A percentile compares a stretch with the other conserved stretches of the same genome.
Conservation (phyloP, 441 rosid genomes). For the Gossypium aridum region DNA sequence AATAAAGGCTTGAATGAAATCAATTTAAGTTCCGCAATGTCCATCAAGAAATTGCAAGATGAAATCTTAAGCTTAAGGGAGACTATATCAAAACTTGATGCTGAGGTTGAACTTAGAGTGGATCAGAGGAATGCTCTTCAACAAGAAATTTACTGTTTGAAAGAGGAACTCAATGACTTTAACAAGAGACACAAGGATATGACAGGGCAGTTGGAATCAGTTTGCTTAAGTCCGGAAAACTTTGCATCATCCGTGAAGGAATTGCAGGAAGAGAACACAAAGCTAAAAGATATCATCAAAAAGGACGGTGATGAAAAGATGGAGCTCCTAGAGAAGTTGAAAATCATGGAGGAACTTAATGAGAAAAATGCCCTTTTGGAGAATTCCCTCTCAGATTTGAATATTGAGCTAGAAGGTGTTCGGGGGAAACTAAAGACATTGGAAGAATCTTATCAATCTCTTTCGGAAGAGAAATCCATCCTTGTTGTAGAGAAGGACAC, state of each 20-base stretch:
- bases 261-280: constrained; percentile 54
- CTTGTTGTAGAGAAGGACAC: constrained; percentile 60
- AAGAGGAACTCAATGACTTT: constrained; percentile 74
- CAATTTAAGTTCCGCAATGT: constrained; percentile 64
- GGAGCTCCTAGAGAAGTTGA: constrained; percentile 51
- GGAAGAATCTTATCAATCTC: constrained; percentile 58
- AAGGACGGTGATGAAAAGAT: constrained; percentile 49
- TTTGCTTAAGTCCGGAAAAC: constrained; percentile 48
- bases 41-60: constrained; percentile 55
- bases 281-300: constrained; percentile 44
- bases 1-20: constrained; percentile 57
- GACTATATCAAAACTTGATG: constrained; percentile 69
- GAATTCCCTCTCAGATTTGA: constrained; percentile 80
- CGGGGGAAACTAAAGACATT: constrained; percentile 51
- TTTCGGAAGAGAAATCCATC: constrained; percentile 50
- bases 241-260: constrained; percentile 59
- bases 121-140: constrained; percentile 90
- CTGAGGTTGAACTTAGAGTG: constrained; percentile 74
- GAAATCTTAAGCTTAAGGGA: constrained; percentile 63
- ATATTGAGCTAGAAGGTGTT: constrained; percentile 63
- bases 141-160: constrained; percentile 92
- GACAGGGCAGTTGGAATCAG: constrained; percentile 63
- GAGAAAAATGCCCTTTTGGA: constrained; percentile 66
- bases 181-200: constrained; percentile 54
- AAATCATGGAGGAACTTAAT: constrained; percentile 63